A percentile compares a stretch with the other conserved stretches of the same genome.
phyloP scores from a whole-genome alignment of 495 filamentous ascomycete genomes.

The Neurospora sp. region DNA sequence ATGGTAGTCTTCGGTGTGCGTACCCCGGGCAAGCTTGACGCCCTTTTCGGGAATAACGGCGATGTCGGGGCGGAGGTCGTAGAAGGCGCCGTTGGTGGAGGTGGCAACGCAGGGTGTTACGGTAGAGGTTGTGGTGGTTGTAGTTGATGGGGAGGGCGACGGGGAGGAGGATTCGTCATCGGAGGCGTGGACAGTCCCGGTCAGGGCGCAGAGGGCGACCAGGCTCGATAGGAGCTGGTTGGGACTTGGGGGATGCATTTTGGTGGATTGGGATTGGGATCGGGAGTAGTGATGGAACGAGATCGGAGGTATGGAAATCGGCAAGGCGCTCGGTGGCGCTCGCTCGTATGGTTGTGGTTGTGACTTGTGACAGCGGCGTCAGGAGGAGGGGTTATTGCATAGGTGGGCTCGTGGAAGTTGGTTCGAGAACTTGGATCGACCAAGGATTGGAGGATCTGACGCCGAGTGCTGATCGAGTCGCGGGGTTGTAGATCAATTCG shows the following conservation, averaged over 20 bases:
- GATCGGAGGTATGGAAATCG: background rate
- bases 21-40: conserved; percentile 4
- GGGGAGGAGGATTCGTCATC: conserved; percentile 6
- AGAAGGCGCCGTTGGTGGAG: conserved; percentile 70
- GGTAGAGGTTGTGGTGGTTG: conserved; percentile 19
- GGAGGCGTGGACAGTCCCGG: conserved; percentile 7
- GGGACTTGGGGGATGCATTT: conserved; percentile 13
- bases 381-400: background rate
- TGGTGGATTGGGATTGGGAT: background rate
- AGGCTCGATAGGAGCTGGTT: conserved; percentile 5
- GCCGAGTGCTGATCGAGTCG: background rate
- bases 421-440: background rate
- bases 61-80: conserved; percentile 72
- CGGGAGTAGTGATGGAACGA: background rate
- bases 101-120: conserved; percentile 67
- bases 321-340: background rate
- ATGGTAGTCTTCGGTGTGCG: conserved; percentile 58
- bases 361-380: background rate
- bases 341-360: background rate
- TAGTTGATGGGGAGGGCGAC: background rate
- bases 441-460: background rate
- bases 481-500: background rate
- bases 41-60: conserved; percentile 43
- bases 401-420: background rate
- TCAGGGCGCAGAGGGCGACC: conserved; percentile 11